Conservation (phyloP, 768 basidiomycete genomes). For the Collybiopsis luxurians region DNA sequence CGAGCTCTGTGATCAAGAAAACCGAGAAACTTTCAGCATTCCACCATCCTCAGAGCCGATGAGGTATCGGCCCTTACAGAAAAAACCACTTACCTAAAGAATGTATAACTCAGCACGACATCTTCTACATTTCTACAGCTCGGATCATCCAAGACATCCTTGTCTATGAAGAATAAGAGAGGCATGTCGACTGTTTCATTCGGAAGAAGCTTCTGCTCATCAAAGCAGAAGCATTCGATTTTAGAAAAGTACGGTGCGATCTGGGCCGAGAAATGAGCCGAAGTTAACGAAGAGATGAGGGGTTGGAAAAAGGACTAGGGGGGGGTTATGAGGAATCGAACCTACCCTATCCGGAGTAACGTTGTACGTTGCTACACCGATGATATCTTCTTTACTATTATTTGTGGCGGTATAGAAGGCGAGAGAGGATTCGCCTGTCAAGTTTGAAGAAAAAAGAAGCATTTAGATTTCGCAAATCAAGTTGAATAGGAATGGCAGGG, state of each 20-base stretch:
- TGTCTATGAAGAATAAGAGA: constrained; percentile 97
- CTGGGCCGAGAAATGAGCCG: too few species aligned
- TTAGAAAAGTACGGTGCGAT: constrained; percentile 98
- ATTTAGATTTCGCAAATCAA: too few species aligned
- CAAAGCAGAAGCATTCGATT: constrained; percentile 99
- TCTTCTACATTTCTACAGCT: constrained; percentile 84
- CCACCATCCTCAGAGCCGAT: not conserved
- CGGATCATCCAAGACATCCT: constrained; percentile 93
- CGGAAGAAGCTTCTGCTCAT: constrained; percentile 93
- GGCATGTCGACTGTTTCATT: constrained; percentile 99
- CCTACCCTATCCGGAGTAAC: constrained; percentile 95
- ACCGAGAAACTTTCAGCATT: not conserved
- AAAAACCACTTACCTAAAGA: constrained; percentile 75
- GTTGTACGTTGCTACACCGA: constrained; percentile 99
- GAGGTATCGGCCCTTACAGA: too few species aligned
- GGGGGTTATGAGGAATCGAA: not conserved
- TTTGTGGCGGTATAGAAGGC: constrained; percentile 97
- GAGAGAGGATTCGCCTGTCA: constrained; percentile 70
- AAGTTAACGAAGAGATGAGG: not conserved
- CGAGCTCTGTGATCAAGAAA: constrained; percentile 61
- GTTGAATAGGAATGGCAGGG: too few species aligned
- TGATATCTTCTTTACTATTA: constrained; percentile 78
- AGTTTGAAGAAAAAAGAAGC: too few species aligned
- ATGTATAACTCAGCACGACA: constrained; percentile 93
- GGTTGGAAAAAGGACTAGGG: not conserved